Evolutionary conservation across 2,329 filamentous ascomycete genomes (phyloP), one percentile per base, ranked within the genome.

Genomic region (Clonostachys sp.): DNA sequence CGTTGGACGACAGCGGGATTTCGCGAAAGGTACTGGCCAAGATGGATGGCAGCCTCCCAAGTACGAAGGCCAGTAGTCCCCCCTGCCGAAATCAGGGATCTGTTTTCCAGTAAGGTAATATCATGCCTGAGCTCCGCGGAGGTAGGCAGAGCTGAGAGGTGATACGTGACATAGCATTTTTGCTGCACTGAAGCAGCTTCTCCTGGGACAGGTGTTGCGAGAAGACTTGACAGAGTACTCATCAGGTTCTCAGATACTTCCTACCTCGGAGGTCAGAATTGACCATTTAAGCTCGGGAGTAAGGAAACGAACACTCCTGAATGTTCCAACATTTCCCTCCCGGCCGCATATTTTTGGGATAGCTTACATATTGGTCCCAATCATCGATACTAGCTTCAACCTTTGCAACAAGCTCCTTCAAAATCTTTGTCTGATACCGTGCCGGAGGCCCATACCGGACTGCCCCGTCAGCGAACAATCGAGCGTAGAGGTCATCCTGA

Each of bases 321-420:
- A 30, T 30, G 24, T 30, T 30, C 24, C 24, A 30, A 10, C 9
- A 30, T 30, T 30, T 30, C 24, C 24, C 24, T 30, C 24, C 24
- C 9, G 24, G 24, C 24, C 1, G 24, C 24, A 3, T 30, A 30
- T 30, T 4, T 30, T 30, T 10, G 7, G 36, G 36, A 39, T n/a
- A 35, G 73, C 87, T 73, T 86, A 95, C 91, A 85, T 95, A 83
- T 75, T 89, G 77, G 56, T 96, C 88, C 66, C 90, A 91, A 63
- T 96, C 83, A 48, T 81, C 75, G 43, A 95, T 89, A 34, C 86
- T 80, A 33, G 75, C 70, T 64, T 96, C 89, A 45, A 96, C 83
- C 48, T 74, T 79, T 8, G 74, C 67, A 12, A 90, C 70, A 34
- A 96, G 73, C 52, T 81, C 72, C 62, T 95, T 96, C 45, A 96